Conservation (phyloP, 1,139 yeast genomes). For the Yamadazyma blattariae region DNA sequence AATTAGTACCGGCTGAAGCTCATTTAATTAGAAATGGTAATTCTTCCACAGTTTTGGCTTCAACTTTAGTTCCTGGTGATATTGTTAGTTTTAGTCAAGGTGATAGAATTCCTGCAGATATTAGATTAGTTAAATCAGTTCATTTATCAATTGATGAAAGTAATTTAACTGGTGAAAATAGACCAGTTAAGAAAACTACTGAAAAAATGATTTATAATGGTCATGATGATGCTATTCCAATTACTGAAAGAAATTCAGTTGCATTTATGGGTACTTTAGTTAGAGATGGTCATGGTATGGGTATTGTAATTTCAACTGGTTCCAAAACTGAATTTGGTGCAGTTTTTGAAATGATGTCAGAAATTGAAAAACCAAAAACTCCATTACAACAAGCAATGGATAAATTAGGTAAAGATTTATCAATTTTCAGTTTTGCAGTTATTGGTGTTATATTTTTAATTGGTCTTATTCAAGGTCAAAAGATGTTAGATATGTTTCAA, state of each 20-base stretch:
- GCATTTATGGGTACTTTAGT: slow-evolving; percentile 97
- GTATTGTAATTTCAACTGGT: slow-evolving; percentile 91
- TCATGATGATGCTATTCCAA: slow-evolving; percentile 32
- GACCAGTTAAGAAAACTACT: slow-evolving; percentile 67
- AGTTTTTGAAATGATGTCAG: slow-evolving; percentile 88
- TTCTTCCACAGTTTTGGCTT: slow-evolving; percentile 76
- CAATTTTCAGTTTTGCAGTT: slow-evolving; percentile 74
- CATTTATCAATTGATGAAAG: slow-evolving; percentile 86
- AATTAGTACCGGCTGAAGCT: slow-evolving; percentile 91
- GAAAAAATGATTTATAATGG: slow-evolving; percentile 26
- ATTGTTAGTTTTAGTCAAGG: slow-evolving; percentile 85
- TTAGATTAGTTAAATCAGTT: slow-evolving; percentile 72
- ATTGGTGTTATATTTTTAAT: slow-evolving; percentile 85
- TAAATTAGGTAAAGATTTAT: slow-evolving; percentile 84
- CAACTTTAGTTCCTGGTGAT: slow-evolving; percentile 91
- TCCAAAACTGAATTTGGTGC: slow-evolving; percentile 86
- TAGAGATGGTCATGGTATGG: slow-evolving; percentile 89
- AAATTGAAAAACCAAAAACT: slow-evolving; percentile 92
- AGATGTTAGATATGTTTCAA: slow-evolving; percentile 96
- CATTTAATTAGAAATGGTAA: slow-evolving; percentile 80
- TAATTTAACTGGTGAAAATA: slow-evolving; percentile 90
- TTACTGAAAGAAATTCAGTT: slow-evolving; percentile 68
- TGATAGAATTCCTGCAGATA: slow-evolving; percentile 93
- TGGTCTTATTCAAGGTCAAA: slow-evolving; percentile 86
- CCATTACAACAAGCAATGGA: slow-evolving; percentile 96